Evolutionary conservation across 345 rosid genomes (phyloP), one percentile per base, ranked within the genome.

Genomic region (Firmiana major): DNA sequence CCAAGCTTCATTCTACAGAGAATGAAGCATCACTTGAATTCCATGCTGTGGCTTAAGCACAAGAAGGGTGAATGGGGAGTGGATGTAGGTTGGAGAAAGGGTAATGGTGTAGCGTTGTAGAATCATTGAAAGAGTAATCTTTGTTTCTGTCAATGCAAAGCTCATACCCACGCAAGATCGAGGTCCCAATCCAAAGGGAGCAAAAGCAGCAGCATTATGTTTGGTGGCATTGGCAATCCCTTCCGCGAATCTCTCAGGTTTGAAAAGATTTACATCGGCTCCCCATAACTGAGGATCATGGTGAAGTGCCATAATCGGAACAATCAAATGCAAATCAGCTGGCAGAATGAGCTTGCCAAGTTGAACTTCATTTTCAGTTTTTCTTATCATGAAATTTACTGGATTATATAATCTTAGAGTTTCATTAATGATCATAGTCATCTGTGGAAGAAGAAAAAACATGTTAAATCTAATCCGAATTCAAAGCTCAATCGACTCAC

Each of bases 41-140:
- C 63, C 63, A 22, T 58, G 63, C 3, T 58, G 63, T 8, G 63
- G 34, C 34, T 22, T 34, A 58, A 58, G 63, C 34, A 9, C 0
- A 58, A 58, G 63, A 22, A 58, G 15, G 15, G 4, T 0, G 10
- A 9, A 58, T 58, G 63, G 63, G 3, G 63, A 1, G 5, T 22
- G 63, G 63, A 1, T 22, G 63, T 58, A 24, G 63, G 63, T 22
- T 8, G 63, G 63, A 16, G 63, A 58, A 22, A 58, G 63, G 7
- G 63, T 22, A 58, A 58, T 24, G 34, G 15, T 9, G 81, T 83
- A 86, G 38, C 80, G 75, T 48, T 84, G 91, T 80, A 86, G 79
- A 80, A 86, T 88, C 85, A 83, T 83, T 0, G 84, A 78, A 36
- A 88, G 85, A 9, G 85, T 84, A 63, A 75, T 72, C 80, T 86